These are phyloP conservation scores for Carex parvula DNA, from an alignment of 176 grass and related monocot species.

Conservation along the genomic window DNA sequence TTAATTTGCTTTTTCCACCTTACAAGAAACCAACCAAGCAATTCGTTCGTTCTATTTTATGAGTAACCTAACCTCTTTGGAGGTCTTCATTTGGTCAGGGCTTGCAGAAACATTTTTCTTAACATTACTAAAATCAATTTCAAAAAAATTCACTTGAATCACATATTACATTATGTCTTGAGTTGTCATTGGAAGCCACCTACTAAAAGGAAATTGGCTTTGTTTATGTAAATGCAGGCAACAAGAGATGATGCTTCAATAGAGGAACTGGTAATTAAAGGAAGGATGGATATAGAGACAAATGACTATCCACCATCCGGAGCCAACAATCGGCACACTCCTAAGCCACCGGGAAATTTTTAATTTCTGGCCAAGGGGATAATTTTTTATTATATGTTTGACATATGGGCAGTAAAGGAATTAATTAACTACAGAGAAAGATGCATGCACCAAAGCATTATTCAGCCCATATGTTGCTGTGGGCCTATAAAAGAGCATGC, in stretches of 20 bases:
- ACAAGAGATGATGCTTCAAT: slow-evolving; percentile 23
- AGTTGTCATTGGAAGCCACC: background rate
- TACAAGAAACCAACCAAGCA: background rate
- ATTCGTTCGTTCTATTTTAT: background rate
- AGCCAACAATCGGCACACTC: slow-evolving; percentile 57
- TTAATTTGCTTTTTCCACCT: too few relatives aligned
- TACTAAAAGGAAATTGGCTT: background rate
- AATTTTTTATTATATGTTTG: slow-evolving; percentile 1
- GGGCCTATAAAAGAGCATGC: background rate
- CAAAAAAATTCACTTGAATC: background rate
- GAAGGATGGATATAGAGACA: slow-evolving; percentile 44
- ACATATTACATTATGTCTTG: background rate
- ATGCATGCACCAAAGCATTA: too few relatives aligned
- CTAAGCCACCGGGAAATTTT: slow-evolving; percentile 38
- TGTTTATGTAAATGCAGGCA: slow-evolving; percentile 17
- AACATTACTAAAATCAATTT: too few relatives aligned
- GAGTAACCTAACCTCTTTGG: background rate
- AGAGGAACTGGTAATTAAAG: background rate
- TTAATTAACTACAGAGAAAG: slow-evolving; percentile 8
- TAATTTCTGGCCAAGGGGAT: background rate
- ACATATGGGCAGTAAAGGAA: background rate
- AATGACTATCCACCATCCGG: slow-evolving; percentile 43
- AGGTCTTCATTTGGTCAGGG: background rate
- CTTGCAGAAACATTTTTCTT: too few relatives aligned
- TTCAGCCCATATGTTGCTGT: background rate